Base-by-base conservation (phyloP, 2,329 filamentous ascomycete species). In the Botrytis deweyae region DNA sequence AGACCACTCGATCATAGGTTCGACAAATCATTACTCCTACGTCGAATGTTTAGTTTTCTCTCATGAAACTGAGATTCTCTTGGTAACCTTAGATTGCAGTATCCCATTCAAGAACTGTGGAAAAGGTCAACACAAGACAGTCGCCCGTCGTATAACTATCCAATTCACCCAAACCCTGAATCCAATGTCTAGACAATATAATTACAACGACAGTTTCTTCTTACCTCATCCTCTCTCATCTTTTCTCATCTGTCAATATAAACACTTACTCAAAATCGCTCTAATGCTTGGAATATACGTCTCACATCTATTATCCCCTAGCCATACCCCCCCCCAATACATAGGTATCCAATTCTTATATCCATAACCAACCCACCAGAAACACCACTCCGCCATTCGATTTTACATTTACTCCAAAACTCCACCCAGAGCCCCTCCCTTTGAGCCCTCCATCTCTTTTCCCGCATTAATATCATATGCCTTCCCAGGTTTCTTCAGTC, bases 321-420 rank as follows among this genome's bases (percentile, higher is more conserved):
- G 38, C 55, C 20, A 44, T 72, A 70, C 73, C 16, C 8, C 12
- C 14, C 16, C 22, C 33, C 25, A 18, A 36, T 29, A 16, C 44
- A 29, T 40, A 49, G 20, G 46, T 49, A 36, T 29, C 22, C 25
- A 67, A 36, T 25, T 33, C 64, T 66, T 9, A 16, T 7, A 52
- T 33, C 44, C 64, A 55, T 10, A 55, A 22, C 25, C 46, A n/a
- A 66, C 40, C 42, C 65, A 55, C 33, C 65, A 75, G 74, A 74
- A 73, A 74, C 44, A 55, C 42, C 25, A 46, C 44, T n/a, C 20
- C 46, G 7, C 14, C 25, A 22, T 16, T 16, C 52, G 29, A 8
- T 18, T 58, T 58, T 58, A 7, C 4, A 58, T 10, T 44, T 33
- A 38, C 36, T 55, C 49, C 46, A 68, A 55, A 52, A 18, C 22